phyloP scores from a whole-genome alignment of 2,329 filamentous ascomycete genomes.

The Raffaelea ambrosiae region DNA sequence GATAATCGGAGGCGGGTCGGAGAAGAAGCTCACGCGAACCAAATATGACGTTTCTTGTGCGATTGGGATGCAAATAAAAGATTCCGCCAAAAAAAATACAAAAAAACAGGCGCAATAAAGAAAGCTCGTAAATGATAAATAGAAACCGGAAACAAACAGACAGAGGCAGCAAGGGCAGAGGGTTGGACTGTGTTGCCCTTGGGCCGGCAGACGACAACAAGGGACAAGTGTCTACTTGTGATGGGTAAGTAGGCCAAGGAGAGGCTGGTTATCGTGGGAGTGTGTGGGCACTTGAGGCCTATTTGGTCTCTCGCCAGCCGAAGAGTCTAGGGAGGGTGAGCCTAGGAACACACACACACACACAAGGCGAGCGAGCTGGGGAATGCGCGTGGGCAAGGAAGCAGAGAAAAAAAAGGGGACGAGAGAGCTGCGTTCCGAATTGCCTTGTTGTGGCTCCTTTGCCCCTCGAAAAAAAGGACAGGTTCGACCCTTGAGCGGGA shows the following conservation, averaged over 20 bases:
- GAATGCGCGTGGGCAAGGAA: conserved; percentile 2
- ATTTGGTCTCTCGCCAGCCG: conserved; percentile 8
- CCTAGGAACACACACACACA: conserved; percentile 1
- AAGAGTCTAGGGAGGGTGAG: neutral
- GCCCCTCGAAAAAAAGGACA: conserved; percentile 10
- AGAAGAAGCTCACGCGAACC: no score
- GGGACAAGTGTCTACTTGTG: neutral
- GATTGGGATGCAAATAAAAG: neutral
- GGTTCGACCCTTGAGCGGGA: conserved; percentile 4
- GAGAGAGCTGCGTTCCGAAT: neutral
- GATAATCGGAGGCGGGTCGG: neutral
- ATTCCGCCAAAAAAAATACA: neutral
- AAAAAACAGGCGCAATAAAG: neutral
- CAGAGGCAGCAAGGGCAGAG: neutral
- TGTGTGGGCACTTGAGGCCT: conserved; percentile 8
- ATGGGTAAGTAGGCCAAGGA: neutral
- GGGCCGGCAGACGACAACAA: neutral
- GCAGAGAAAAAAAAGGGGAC: neutral
- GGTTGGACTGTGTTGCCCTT: neutral
- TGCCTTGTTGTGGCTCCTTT: conserved; percentile 4
- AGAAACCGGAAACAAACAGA: neutral
- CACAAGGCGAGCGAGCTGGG: conserved; percentile 6
- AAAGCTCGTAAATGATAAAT: neutral
- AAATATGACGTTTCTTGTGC: neutral
- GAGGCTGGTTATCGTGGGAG: conserved; percentile 7